Evolutionary conservation across 108 stramenopile species (phyloP).

Genomic region (Pseudonitzschia delicatissima): DNA sequence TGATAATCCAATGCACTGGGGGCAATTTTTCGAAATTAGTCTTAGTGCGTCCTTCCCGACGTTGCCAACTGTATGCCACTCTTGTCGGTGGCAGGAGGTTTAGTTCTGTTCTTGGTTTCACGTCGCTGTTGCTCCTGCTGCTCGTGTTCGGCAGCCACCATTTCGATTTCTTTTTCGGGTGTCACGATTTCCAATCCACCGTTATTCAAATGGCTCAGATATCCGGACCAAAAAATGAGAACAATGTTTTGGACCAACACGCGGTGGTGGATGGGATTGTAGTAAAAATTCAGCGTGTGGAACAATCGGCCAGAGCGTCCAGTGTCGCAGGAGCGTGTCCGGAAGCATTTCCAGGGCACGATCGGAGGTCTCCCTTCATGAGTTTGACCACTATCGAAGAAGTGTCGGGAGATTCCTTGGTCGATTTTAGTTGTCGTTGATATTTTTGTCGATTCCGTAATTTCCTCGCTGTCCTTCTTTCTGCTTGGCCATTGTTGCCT

Average conservation of each 20-base stretch:
- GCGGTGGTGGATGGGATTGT: constrained; percentile 47
- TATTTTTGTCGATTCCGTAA: background rate
- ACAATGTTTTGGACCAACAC: constrained; percentile 57
- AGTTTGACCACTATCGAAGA: background rate
- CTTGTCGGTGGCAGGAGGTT: no score
- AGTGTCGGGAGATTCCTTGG: background rate
- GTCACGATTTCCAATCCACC: constrained; percentile 27
- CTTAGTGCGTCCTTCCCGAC: no score
- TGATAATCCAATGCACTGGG: no score
- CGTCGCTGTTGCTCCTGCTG: no score
- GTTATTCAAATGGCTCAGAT: constrained; percentile 33
- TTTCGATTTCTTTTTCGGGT: constrained; percentile 27
- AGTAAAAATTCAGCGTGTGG: constrained; percentile 57
- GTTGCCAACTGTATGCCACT: no score
- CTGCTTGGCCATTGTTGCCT: background rate
- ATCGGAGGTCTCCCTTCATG: constrained; percentile 18
- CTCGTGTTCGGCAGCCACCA: background rate
- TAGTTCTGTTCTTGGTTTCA: no score
- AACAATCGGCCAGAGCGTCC: constrained; percentile 59
- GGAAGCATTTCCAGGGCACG: constrained; percentile 42
- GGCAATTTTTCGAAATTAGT: no score
- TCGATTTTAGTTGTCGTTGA: background rate
- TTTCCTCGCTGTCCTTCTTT: background rate
- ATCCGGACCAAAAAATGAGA: constrained; percentile 50
- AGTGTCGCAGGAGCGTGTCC: constrained; percentile 48